Evolutionary conservation across 1,284 basidiomycete genomes (phyloP).

Genomic region (Tylopilus orsonianus): DNA sequence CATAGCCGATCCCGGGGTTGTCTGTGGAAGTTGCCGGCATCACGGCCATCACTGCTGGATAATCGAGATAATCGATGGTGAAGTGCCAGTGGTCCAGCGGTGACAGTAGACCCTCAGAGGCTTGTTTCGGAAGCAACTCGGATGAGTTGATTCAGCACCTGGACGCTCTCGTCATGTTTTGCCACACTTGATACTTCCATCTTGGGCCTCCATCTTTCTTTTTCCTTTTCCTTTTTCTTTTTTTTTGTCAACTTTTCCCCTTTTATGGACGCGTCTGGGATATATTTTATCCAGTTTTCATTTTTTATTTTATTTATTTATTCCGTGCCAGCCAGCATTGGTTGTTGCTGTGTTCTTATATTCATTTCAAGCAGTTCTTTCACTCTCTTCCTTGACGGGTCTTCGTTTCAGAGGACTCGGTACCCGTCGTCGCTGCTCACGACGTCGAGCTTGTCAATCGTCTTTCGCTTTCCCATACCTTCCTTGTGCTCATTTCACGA

Average conservation of each 20-base stretch:
- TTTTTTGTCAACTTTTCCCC: constrained; percentile 3
- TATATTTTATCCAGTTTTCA: constrained; percentile 13
- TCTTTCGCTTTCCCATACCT: constrained; percentile 32
- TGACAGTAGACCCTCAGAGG: constrained; percentile 16
- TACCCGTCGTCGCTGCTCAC: constrained; percentile 34
- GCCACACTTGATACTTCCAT: constrained; percentile 16
- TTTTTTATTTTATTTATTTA: constrained; percentile 19
- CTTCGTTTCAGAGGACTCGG: constrained; percentile 28
- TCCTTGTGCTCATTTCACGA: constrained; percentile 43
- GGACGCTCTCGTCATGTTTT: constrained; percentile 23
- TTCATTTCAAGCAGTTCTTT: constrained; percentile 27
- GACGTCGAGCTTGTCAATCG: constrained; percentile 20
- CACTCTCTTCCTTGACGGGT: constrained; percentile 29
- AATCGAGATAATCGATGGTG: constrained; percentile 15
- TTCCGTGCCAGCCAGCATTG: constrained; percentile 11
- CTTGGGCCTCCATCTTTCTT: no score
- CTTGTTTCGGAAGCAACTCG: no score
- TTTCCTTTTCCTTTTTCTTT: constrained; percentile 6
- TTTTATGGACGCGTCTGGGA: constrained; percentile 18
- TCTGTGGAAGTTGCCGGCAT: constrained; percentile 25
- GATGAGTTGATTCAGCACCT: constrained; percentile 26
- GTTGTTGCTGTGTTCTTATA: constrained; percentile 33
- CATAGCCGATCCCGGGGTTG: constrained; percentile 4
- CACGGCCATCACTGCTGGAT: constrained; percentile 2
- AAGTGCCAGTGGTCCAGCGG: constrained; percentile 8